Evolutionary conservation across 306 rosid genomes (phyloP), one percentile per base, ranked within the genome.

Genomic region (Vachellia pachyceras): DNA sequence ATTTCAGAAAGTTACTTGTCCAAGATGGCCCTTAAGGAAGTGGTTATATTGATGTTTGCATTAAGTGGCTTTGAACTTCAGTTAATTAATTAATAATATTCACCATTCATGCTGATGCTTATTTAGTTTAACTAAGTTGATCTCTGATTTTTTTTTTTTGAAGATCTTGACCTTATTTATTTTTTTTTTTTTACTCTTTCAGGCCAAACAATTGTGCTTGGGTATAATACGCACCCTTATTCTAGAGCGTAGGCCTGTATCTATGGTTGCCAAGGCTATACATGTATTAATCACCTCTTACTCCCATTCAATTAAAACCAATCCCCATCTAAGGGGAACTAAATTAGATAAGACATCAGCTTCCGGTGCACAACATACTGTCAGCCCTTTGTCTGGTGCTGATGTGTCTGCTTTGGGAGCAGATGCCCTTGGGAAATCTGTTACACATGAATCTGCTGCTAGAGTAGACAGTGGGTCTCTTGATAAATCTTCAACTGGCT

Each of bases 141-240:
- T 45, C 33, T 65, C 41, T 10, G 69, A 66, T 12, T 14, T 37
- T 67, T 68, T 12, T 14, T 37, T 67, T 68, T 54, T n/a, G 6
- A 20, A 46, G 54, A 46, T 29, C 69, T 74, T 69, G 57, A 71
- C 47, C 74, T 75, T n/a, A n/a, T n/a, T n/a, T n/a, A n/a, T n/a
- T n/a, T n/a, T n/a, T n/a, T 55, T 29, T 71, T 82, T 84, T 25
- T 69, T 80, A 20, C 72, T 75, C 73, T 77, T 88, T 83, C 96
- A 95, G 99, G 98, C 96, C 78, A 95, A 95, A 79, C 94, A 92
- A 77, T 86, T 95, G 90, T 93, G 91, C 88, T 83, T 93, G 90
- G 92, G 90, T 64, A 86, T 93, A 63, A 77, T 86, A 70, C 84
- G 90, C 33, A 93, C 93, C 52, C 91, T 87, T 63, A 88, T 95